Base-by-base conservation (phyloP, 306 rosid genomes). In the Dicorynia guianensis region DNA sequence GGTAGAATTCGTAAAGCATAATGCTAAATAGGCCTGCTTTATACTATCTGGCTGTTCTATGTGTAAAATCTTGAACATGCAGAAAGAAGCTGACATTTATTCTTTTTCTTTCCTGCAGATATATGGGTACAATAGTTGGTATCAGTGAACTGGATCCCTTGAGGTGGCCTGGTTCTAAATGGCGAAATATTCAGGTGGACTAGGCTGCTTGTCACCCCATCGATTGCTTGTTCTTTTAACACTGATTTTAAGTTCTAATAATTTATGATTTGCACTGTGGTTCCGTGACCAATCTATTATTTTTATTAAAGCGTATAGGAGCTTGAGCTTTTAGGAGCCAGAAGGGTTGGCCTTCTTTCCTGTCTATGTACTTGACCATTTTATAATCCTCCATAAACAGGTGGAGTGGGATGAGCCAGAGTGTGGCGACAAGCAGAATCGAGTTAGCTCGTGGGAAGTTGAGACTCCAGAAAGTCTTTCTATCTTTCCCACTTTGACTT, bases 391-490 rank as follows among this genome's bases (percentile, higher is more conserved):
- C 48, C 1, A 44, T 67, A 43, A 35, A 69, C 84, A 87, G 91
- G 88, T 85, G 13, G 92, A 88, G 76, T 88, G 92, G 92, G 92
- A 88, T 49, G 92, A 88, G 80, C 88, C 90, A 4, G 92, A 90
- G 12, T 88, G 88, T 67, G 84, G 85, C 9, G 90, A 85, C 48
- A 88, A 85, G 69, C 92, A 85, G 67, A 88, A 81, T 75, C 64
- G 92, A 52, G 90, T 88, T 53, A 79, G 90, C 68, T 59, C 90
- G 12, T 88, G 92, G 92, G 92, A 88, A 66, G 80, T 88, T 33
- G 92, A 88, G 60, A 88, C 92, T 58, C 92, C 92, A 1, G 92
- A 85, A 75, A 88, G 87, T 73, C 86, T 83, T 14, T 88, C 85
- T 71, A 83, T 88, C 48, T 88, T 88, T 74, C 92, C 92, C 66